Base-by-base conservation (phyloP, 1,139 yeast genomes). In the Nakaseomyces bracarensis region DNA sequence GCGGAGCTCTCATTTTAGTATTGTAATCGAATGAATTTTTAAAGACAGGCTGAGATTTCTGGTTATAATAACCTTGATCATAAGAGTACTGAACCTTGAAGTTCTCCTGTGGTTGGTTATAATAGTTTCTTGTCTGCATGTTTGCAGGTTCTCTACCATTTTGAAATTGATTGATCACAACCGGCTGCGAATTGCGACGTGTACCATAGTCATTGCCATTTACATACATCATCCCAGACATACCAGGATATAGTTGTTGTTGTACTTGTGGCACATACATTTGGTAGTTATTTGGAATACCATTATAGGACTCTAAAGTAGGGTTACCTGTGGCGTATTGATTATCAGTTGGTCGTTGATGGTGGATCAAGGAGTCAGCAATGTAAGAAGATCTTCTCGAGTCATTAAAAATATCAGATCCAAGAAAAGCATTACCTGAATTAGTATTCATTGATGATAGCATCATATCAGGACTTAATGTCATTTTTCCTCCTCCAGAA, bases 381-480 rank as follows among this genome's bases (percentile, higher is more conserved):
- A 60, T 59, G 44, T 60, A 60, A 15, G 64, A 60, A 5, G 64
- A 58, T 40, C 64, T 53, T 43, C 63, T 49, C 19, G 53, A 52
- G 15, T 46, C 47, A 10, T 31, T 27, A 16, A 40, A 40, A 16
- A 28, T 35, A 19, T 26, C 25, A 9, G 25, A 25, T 13, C 13
- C 19, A 27, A 26, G 16, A 20, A 22, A 37, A 4, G 25, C 13
- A 20, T 46, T 15, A 44, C 43, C 30, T 34, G 43, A 18, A 36
- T 41, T 26, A 41, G 27, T 4, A 13, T 37, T 37, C 25, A 26
- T 18, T 9, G 30, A 18, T 8, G 38, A 16, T 13, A 33, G 19
- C 36, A 33, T 33, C 36, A 33, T 33, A 16, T 23, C 30, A 3
- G 38, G 38, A 14, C 38, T 26, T 13, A 36, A n/a, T 8, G 30